A percentile compares a stretch with the other conserved stretches of the same genome.
These are phyloP conservation scores for Wickerhamomyces bisporus DNA, from an alignment of 805 yeast genomes.

Conservation along the genomic window DNA sequence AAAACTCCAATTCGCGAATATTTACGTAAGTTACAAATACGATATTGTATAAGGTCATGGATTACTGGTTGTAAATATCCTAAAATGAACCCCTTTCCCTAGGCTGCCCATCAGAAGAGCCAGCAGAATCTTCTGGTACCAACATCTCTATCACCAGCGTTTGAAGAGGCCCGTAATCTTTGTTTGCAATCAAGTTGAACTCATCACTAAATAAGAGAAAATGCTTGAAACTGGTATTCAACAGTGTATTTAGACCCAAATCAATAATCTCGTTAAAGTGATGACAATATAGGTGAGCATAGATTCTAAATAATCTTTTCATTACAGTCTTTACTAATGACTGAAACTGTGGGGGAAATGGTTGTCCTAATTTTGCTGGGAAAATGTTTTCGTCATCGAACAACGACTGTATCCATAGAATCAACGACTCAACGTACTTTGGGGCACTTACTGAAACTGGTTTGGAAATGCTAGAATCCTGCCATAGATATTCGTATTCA, in stretches of 20 bases:
- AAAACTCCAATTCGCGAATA: neutral
- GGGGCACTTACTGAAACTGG: constrained; percentile 93
- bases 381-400: constrained; percentile 87
- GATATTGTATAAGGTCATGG: neutral
- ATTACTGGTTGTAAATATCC: neutral
- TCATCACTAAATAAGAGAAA: constrained; percentile 84
- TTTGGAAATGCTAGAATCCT: constrained; percentile 60
- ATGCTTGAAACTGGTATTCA: constrained; percentile 92
- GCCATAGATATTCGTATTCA: constrained; percentile 97
- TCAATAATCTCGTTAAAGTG: constrained; percentile 95
- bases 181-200: constrained; percentile 67
- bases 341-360: constrained; percentile 82
- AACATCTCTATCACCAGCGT: constrained; percentile 59
- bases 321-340: constrained; percentile 78
- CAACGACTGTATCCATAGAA: constrained; percentile 93
- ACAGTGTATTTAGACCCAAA: constrained; percentile 84
- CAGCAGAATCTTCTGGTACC: constrained; percentile 8
- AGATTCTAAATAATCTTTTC: constrained; percentile 87
- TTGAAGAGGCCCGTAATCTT: constrained; percentile 89
- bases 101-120: neutral
- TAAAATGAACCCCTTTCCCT: neutral
- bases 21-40: neutral
- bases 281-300: constrained; percentile 97
- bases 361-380: constrained; percentile 88
- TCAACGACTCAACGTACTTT: constrained; percentile 85